phyloP scores from a whole-genome alignment of 2,329 filamentous ascomycete species.

The Emergomyces orientalis region DNA sequence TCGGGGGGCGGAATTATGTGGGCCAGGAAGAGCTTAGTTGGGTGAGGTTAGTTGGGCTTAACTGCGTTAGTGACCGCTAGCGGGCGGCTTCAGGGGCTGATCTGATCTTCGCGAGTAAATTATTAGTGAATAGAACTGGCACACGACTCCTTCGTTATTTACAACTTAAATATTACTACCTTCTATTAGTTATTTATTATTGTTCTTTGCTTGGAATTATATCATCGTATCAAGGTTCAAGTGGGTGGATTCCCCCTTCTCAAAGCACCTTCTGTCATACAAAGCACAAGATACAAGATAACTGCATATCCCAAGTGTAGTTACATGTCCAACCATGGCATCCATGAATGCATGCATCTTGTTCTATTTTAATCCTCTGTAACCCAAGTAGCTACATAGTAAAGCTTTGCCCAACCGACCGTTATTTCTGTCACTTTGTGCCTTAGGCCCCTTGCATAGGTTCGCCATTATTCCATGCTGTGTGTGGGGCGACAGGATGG shows the following conservation, averaged over 20 bases:
- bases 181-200: no score
- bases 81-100: background rate
- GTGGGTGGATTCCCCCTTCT: background rate
- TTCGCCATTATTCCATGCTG: background rate
- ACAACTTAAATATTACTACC: no score
- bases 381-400: no score
- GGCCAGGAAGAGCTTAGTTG: background rate
- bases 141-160: no score
- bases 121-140: no score
- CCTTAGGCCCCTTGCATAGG: background rate
- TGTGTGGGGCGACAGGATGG: background rate
- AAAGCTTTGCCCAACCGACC: background rate
- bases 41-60: no score
- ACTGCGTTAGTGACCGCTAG: background rate
- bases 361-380: background rate
- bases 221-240: background rate
- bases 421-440: background rate
- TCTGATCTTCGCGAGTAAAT: no score
- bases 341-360: background rate
- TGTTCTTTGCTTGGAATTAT: background rate
- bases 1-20: background rate
- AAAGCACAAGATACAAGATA: background rate
- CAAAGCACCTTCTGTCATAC: background rate
- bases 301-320: background rate
- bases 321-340: background rate